Evolutionary conservation across 768 basidiomycete species (phyloP).

Genomic region (Exidia glandulosa): DNA sequence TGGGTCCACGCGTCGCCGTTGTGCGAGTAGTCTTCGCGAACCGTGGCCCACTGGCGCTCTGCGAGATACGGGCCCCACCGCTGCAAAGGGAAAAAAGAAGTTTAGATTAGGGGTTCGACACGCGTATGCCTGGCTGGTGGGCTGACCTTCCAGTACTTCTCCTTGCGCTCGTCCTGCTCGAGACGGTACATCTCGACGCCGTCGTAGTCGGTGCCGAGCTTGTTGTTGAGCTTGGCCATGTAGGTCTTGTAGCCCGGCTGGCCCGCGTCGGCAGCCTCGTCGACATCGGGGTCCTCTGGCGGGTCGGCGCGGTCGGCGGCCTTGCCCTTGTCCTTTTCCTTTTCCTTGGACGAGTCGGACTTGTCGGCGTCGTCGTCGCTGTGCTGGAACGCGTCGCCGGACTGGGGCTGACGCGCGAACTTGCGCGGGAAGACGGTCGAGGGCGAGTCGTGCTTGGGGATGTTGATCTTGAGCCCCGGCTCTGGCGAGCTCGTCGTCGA

Average conservation of each 20-base stretch:
- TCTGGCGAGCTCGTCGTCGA: slow-evolving; percentile 8
- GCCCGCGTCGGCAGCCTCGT: slow-evolving; percentile 9
- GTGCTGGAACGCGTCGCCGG: not conserved
- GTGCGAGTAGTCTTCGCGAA: slow-evolving; percentile 94
- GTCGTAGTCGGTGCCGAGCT: slow-evolving; percentile 60
- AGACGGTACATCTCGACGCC: slow-evolving; percentile 79
- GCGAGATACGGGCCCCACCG: slow-evolving; percentile 97
- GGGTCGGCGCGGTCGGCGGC: not conserved
- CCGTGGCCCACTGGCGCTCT: slow-evolving; percentile 98
- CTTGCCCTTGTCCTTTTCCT: not conserved
- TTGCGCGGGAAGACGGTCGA: not conserved
- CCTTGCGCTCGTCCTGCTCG: slow-evolving; percentile 66
- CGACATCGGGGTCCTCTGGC: not conserved
- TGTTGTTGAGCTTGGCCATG: slow-evolving; percentile 53
- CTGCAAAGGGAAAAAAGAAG: slow-evolving; percentile 6
- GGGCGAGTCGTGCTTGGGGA: slow-evolving; percentile 4
- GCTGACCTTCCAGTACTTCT: slow-evolving; percentile 75
- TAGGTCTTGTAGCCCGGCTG: slow-evolving; percentile 23
- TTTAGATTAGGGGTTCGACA: not conserved
- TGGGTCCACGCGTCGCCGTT: slow-evolving; percentile 95
- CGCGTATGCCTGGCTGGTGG: not conserved
- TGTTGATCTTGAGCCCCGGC: slow-evolving; percentile 11
- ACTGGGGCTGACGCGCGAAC: not conserved
- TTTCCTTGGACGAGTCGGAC: too few relatives aligned
- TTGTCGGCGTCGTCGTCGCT: not conserved